Conservation (phyloP, 345 rosid genomes). For the Firmiana major region DNA sequence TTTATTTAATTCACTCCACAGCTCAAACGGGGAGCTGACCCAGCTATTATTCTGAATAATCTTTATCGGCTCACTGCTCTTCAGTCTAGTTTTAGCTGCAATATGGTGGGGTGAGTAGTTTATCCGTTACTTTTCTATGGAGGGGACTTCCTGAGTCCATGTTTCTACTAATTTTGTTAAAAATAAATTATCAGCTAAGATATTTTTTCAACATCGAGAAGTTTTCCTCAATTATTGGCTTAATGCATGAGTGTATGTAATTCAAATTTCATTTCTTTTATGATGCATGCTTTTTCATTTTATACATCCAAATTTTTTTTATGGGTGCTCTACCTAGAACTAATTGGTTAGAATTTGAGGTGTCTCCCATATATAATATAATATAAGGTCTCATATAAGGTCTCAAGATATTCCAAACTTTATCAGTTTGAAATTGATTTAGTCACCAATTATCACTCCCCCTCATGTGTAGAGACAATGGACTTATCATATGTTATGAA, state of each 20-base stretch:
- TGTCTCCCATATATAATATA: not conserved
- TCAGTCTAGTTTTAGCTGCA: conserved; percentile 94
- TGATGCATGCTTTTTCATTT: not conserved
- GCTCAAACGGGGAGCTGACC: conserved; percentile 89
- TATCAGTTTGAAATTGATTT: not conserved
- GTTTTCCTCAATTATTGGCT: too few species aligned
- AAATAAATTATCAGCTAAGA: not conserved
- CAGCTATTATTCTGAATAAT: conserved; percentile 73
- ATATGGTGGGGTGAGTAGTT: conserved; percentile 85
- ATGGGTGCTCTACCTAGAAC: not conserved
- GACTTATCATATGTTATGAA: not conserved
- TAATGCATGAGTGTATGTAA: not conserved
- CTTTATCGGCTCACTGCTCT: conserved; percentile 88
- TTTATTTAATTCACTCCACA: conserved; percentile 21
- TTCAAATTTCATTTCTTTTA: not conserved
- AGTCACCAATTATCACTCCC: not conserved
- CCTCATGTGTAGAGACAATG: not conserved
- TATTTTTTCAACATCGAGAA: not conserved
- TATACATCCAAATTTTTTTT: not conserved
- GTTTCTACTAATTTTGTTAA: not conserved
- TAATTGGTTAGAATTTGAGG: not conserved
- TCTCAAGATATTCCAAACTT: not conserved
- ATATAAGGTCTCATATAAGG: not conserved
- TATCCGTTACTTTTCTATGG: not conserved
- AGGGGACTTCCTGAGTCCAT: not conserved